Conservation (phyloP, 805 yeast genomes). For the Peterozyma toletana region DNA sequence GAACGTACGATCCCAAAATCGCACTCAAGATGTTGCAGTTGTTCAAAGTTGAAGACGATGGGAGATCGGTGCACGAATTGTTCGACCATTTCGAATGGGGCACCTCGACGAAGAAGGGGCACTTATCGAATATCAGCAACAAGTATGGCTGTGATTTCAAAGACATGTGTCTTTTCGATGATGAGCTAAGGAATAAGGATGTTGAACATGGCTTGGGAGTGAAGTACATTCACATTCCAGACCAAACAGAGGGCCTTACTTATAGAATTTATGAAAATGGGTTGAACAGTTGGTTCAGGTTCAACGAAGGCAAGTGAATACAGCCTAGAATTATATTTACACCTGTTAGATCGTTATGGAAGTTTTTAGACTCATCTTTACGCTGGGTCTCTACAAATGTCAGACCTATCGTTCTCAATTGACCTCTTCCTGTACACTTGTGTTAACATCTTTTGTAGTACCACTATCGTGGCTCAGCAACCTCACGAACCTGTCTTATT, state of each 20-base stretch:
- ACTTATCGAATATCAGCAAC: constrained; percentile 42
- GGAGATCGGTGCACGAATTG: constrained; percentile 25
- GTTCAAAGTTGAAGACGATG: constrained; percentile 33
- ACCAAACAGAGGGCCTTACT: constrained; percentile 51
- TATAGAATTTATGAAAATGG: constrained; percentile 45
- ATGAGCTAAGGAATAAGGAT: constrained; percentile 71
- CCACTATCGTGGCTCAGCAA: too few relatives aligned
- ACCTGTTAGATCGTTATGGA: too few relatives aligned
- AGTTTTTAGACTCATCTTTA: too few relatives aligned
- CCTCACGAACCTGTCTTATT: too few relatives aligned
- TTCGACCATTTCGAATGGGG: constrained; percentile 69
- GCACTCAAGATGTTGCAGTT: constrained; percentile 56
- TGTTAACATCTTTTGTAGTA: too few relatives aligned
- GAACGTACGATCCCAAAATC: constrained; percentile 75
- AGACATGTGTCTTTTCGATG: constrained; percentile 65
- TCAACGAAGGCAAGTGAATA: constrained; percentile 1
- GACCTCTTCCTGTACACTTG: too few relatives aligned
- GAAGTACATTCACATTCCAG: constrained; percentile 55
- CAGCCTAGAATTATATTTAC: background rate
- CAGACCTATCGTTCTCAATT: too few relatives aligned
- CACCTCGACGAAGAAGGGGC: constrained; percentile 50
- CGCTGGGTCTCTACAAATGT: too few relatives aligned
- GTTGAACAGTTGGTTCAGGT: constrained; percentile 25
- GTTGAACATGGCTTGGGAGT: constrained; percentile 62
- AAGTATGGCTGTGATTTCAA: constrained; percentile 35